Evolutionary conservation across 805 yeast genomes (phyloP), one percentile per base, ranked within the genome.

Genomic region (Debaryomyces hansenii): DNA sequence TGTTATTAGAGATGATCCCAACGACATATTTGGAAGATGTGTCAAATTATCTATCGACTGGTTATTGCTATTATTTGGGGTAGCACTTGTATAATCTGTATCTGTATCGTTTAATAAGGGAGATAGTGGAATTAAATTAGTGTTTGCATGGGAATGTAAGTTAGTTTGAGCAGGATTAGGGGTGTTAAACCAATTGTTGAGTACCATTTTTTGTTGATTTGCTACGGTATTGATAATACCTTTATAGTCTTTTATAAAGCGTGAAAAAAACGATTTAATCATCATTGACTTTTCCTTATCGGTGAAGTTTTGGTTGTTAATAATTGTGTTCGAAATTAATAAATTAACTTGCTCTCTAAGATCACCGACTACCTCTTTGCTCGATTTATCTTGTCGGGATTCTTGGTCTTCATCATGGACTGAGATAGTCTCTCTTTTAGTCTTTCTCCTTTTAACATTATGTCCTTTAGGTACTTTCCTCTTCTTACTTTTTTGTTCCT

Each of bases 61-160:
- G 29, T 28, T 24, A 24, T 12, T 16, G 15, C 15, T 37, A 15
- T 18, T 40, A 21, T 31, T 35, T 10, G 41, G 28, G 5, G 37
- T 29, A 15, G 29, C 16, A 12, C 27, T 32, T 5, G 42, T 18
- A 37, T 51, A 50, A 20, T 62, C 67, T 2, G 51, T 41, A 18
- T 60, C 66, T 8, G 53, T 44, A 39, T 62, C 68, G 42, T 64
- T 64, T 14, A 64, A 47, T 14, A 64, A 50, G 11, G 68, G 68
- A 15, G 66, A 62, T 24, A 64, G 53, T 4, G 69, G 68, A 18
- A 64, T 64, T n/a, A 59, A 40, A 51, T 59, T 59, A 16, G 60
- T 28, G 18, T 37, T 51, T 5, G 50, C 32, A 27, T 20, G 24
- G 12, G 48, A n/a, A 28, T 42, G 37, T 4, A 45, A 31, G 28